Evolutionary conservation across 2,329 filamentous ascomycete genomes (phyloP).

Genomic region (Sclerotiophoma versabilis): DNA sequence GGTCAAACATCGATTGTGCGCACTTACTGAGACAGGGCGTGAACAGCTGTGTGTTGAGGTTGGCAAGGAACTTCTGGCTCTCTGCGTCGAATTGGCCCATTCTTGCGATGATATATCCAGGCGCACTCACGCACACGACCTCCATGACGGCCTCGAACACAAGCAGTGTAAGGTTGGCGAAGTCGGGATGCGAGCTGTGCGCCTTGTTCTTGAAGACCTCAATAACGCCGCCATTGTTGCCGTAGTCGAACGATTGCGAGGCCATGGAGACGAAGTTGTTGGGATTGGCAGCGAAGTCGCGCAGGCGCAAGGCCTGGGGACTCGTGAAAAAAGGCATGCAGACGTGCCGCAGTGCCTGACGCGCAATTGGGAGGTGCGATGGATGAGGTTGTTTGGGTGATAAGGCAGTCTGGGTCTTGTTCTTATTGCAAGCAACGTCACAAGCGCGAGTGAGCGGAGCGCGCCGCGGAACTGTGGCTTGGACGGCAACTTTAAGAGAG

Average conservation of each 20-base stretch:
- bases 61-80: conserved; percentile 94
- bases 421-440: conserved; percentile 25
- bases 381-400: conserved; percentile 5
- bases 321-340: conserved; percentile 43
- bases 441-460: conserved; percentile 22
- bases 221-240: conserved; percentile 37
- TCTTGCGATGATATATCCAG: conserved; percentile 89
- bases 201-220: conserved; percentile 43
- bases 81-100: conserved; percentile 94
- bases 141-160: conserved; percentile 96
- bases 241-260: conserved; percentile 41
- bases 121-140: conserved; percentile 92
- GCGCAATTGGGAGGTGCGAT: conserved; percentile 20
- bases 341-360: conserved; percentile 15
- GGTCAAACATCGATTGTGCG: background rate
- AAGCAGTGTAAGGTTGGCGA: conserved; percentile 75
- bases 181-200: conserved; percentile 65
- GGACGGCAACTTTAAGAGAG: conserved; percentile 16
- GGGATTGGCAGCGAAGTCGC: conserved; percentile 29
- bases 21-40: conserved; percentile 88
- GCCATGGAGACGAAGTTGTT: conserved; percentile 44
- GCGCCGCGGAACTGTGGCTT: background rate
- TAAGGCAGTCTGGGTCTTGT: conserved; percentile 23
- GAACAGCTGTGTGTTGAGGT: conserved; percentile 94
- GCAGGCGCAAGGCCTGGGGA: conserved; percentile 48